Conservation (phyloP, 2,329 filamentous ascomycete genomes). For the Periglandula ipomoeae region DNA sequence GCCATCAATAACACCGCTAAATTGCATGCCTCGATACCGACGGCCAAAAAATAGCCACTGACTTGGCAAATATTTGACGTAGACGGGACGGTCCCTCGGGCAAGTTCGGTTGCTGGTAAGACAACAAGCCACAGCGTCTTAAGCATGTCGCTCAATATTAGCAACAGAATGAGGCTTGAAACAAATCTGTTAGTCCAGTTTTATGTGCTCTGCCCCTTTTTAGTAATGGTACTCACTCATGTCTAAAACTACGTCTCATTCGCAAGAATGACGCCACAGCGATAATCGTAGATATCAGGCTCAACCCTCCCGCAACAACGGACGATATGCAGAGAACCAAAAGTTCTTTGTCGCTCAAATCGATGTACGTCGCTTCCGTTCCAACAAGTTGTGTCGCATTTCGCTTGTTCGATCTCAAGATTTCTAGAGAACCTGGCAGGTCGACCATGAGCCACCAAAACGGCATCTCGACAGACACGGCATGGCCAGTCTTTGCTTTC, state of each 20-base stretch:
- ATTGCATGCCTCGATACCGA: constrained; percentile 63
- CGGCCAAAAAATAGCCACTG: constrained; percentile 57
- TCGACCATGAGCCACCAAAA: constrained; percentile 1
- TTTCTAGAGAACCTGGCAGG: not conserved
- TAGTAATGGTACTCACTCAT: constrained; percentile 30
- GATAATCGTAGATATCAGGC: constrained; percentile 44
- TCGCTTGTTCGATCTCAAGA: not conserved
- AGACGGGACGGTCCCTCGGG: constrained; percentile 38
- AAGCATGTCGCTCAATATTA: constrained; percentile 64
- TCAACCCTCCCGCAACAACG: constrained; percentile 37
- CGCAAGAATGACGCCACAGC: constrained; percentile 64
- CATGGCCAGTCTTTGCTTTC: not conserved
- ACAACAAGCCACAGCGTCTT: constrained; percentile 61
- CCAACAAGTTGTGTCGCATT: not conserved
- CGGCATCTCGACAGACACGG: constrained; percentile 2
- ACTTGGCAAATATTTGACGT: constrained; percentile 53
- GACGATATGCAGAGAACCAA: constrained; percentile 19
- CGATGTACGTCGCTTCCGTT: not conserved
- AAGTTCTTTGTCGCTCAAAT: not conserved
- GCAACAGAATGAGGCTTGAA: constrained; percentile 64
- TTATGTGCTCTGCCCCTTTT: not conserved
- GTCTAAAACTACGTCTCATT: constrained; percentile 66
- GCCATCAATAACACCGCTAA: constrained; percentile 64
- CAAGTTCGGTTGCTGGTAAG: constrained; percentile 51
- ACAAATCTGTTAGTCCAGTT: not conserved